phyloP scores from a whole-genome alignment of 2,329 filamentous ascomycete genomes.

The Colletotrichum sp. region DNA sequence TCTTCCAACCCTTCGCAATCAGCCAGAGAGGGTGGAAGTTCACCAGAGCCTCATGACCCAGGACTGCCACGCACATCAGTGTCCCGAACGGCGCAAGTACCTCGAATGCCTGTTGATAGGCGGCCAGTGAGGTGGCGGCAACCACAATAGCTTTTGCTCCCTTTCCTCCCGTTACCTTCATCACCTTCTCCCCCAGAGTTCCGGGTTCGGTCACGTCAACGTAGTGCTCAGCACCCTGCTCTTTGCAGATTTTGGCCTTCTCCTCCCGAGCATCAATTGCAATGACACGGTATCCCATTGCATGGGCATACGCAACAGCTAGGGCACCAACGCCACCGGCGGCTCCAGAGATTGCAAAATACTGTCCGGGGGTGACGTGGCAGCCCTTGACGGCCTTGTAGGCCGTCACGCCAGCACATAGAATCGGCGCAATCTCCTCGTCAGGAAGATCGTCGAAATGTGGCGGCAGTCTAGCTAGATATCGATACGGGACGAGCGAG shows the following conservation, averaged over 20 bases:
- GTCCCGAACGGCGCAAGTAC: conserved; percentile 42
- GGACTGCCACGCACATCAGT: conserved; percentile 43
- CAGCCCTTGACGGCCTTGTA: conserved; percentile 44
- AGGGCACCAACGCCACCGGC: conserved; percentile 45
- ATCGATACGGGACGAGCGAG: conserved; percentile 37
- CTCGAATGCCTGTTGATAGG: conserved; percentile 38
- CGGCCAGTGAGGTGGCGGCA: conserved; percentile 30
- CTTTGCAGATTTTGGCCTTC: conserved; percentile 32
- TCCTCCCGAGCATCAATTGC: conserved; percentile 40
- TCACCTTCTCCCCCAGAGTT: conserved; percentile 28
- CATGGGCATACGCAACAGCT: conserved; percentile 41
- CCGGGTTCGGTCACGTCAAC: conserved; percentile 34
- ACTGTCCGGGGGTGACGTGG: conserved; percentile 35
- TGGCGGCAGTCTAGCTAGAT: conserved; percentile 34
- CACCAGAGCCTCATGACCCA: conserved; percentile 25
- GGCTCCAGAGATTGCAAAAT: conserved; percentile 41
- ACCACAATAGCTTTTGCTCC: conserved; percentile 35
- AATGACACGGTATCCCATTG: conserved; percentile 46
- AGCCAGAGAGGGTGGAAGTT: conserved; percentile 38
- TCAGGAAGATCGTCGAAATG: conserved; percentile 32
- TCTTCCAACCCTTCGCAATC: conserved; percentile 37
- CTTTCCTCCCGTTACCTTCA: conserved; percentile 25
- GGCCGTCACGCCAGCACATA: conserved; percentile 49
- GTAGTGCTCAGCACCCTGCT: conserved; percentile 40
- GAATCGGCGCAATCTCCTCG: conserved; percentile 42